A percentile compares a stretch with the other conserved stretches of the same genome.
Conservation (phyloP, 257 asterid genomes). For the Salvia rosmarinus region DNA sequence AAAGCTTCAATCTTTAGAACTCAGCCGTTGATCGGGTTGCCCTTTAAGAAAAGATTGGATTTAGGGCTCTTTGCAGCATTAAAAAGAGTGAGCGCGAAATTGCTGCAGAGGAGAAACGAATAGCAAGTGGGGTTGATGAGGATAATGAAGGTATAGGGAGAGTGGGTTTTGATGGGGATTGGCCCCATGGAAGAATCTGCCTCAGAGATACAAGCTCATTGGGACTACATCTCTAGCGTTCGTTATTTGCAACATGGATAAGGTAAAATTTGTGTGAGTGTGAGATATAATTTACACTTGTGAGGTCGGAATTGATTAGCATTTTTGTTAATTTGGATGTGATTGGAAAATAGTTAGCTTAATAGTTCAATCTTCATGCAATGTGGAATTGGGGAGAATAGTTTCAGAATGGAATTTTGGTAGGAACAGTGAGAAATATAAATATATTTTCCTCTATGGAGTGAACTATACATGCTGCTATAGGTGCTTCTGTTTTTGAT, state of each 20-base stretch:
- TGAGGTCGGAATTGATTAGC: background rate
- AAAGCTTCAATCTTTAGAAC: conserved; percentile 47
- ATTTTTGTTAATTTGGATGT: background rate
- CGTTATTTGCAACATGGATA: conserved; percentile 95
- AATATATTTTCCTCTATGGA: background rate
- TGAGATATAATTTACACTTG: background rate
- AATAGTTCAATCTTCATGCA: background rate
- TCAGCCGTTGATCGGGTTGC: conserved; percentile 34
- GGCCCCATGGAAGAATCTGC: conserved; percentile 96
- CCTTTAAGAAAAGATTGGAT: conserved; percentile 43
- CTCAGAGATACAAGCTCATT: conserved; percentile 83
- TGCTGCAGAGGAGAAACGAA: conserved; percentile 42
- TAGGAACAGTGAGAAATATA: background rate
- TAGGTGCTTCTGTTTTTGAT: background rate
- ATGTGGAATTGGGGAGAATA: background rate
- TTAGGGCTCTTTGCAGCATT: conserved; percentile 65
- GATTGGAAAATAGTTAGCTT: background rate
- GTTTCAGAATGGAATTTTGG: background rate
- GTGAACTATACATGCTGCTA: background rate
- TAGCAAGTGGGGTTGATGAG: conserved; percentile 51
- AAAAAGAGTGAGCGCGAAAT: conserved; percentile 61
- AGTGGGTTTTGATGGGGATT: conserved; percentile 57
- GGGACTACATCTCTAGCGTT: conserved; percentile 95
- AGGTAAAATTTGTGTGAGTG: conserved; percentile 48
- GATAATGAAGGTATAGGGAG: conserved; percentile 41